Percentiles rank a stretch among this genome's conserved stretches.
These are phyloP conservation scores for Ustilago shanxiensis DNA, from an alignment of 1,284 basidiomycete species.

Conservation along the genomic window DNA sequence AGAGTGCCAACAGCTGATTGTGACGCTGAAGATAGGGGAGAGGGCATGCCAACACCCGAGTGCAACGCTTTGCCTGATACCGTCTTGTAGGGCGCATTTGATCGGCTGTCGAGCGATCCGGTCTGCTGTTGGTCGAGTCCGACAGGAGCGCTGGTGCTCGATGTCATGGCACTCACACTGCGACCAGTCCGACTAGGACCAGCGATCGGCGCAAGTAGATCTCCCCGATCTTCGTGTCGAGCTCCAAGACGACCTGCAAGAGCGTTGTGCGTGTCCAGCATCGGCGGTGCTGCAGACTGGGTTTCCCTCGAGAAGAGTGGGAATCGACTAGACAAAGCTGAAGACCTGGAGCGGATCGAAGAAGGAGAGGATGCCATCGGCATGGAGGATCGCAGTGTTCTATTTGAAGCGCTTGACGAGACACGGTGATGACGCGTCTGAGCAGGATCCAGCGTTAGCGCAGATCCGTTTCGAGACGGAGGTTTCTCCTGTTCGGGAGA, in stretches of 20 bases:
- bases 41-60: conserved; percentile 21
- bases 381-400: conserved; percentile 43
- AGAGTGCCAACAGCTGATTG: conserved; percentile 17
- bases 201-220: conserved; percentile 31
- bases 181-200: conserved; percentile 29
- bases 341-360: conserved; percentile 55
- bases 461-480: conserved; percentile 16
- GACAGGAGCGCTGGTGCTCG: conserved; percentile 46
- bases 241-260: conserved; percentile 56
- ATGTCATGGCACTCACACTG: conserved; percentile 36
- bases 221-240: conserved; percentile 52
- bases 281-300: conserved; percentile 55
- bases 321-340: conserved; percentile 43
- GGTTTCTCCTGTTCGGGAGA: conserved; percentile 18
- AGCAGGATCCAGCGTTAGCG: conserved; percentile 21
- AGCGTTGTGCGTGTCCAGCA: conserved; percentile 61
- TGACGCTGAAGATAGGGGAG: conserved; percentile 30
- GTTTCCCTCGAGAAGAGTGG: conserved; percentile 41
- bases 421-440: conserved; percentile 42
- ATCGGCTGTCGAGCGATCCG: conserved; percentile 20
- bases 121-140: conserved; percentile 37
- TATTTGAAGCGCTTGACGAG: conserved; percentile 48
- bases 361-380: conserved; percentile 43
- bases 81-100: conserved; percentile 17
- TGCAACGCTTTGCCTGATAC: conserved; percentile 21